These are phyloP conservation scores for Vitellaria paradoxa DNA, from an alignment of 179 eudicot species.

Conservation along the genomic window DNA sequence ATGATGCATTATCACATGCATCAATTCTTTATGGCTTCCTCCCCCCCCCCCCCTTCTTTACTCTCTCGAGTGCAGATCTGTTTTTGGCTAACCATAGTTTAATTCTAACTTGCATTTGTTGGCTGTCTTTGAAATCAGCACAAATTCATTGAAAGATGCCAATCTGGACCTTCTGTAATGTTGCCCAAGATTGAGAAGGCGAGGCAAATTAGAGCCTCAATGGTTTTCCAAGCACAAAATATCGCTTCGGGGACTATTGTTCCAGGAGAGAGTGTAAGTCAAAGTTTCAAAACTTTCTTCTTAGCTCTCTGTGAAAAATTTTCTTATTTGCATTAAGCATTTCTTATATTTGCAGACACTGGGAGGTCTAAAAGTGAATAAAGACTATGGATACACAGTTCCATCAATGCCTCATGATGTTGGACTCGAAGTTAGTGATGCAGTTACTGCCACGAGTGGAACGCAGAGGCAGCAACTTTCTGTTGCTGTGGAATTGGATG, in stretches of 20 bases:
- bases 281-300: not conserved
- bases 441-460: constrained; percentile 26
- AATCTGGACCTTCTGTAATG: constrained; percentile 80
- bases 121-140: constrained; percentile 45
- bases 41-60: no score
- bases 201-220: constrained; percentile 61
- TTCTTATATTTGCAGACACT: constrained; percentile 31
- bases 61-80: not conserved
- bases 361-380: constrained; percentile 57
- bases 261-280: constrained; percentile 53
- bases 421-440: constrained; percentile 29
- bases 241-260: constrained; percentile 46
- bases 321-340: not conserved
- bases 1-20: not conserved
- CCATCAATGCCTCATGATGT: constrained; percentile 65
- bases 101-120: constrained; percentile 13
- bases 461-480: constrained; percentile 28
- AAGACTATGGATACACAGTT: constrained; percentile 77
- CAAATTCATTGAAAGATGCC: constrained; percentile 95
- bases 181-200: constrained; percentile 86
- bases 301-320: not conserved
- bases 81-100: not conserved
- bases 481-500: constrained; percentile 38
- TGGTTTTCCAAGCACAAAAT: constrained; percentile 69
- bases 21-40: not conserved